A percentile compares a stretch with the other conserved stretches of the same genome.
Conservation (phyloP, 1,284 basidiomycete genomes). For the Wallemia mellicola region DNA sequence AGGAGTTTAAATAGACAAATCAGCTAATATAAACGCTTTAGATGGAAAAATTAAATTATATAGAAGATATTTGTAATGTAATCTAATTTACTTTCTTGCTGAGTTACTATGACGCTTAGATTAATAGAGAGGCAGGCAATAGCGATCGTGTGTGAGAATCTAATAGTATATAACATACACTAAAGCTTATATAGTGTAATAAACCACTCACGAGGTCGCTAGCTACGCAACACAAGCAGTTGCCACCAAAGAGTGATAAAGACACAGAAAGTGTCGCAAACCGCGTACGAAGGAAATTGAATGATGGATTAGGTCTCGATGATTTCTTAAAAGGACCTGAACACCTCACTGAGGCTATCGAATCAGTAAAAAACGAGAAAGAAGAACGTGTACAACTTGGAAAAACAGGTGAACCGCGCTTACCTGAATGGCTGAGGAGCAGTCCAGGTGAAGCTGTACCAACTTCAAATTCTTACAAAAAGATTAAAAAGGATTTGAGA, state of each 20-base stretch:
- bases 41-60: neutral
- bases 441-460: conserved; percentile 31
- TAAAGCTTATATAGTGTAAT: neutral
- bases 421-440: conserved; percentile 79
- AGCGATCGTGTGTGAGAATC: neutral
- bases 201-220: neutral
- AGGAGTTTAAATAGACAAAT: neutral
- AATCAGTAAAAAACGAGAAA: conserved; percentile 5
- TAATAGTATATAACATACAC: neutral
- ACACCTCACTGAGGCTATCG: conserved; percentile 10
- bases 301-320: conserved; percentile 43
- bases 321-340: conserved; percentile 46
- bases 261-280: neutral
- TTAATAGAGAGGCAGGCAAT: neutral
- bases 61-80: neutral
- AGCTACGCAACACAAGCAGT: neutral
- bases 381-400: conserved; percentile 39
- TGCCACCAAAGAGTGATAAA: neutral
- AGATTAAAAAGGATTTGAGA: conserved; percentile 81
- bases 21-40: neutral
- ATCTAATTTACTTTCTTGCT: neutral
- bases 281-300: conserved; percentile 20
- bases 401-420: conserved; percentile 44
- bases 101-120: neutral
- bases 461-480: conserved; percentile 56